Evolutionary conservation across 1,284 basidiomycete genomes (phyloP).

Genomic region (Phlebopus sp.): DNA sequence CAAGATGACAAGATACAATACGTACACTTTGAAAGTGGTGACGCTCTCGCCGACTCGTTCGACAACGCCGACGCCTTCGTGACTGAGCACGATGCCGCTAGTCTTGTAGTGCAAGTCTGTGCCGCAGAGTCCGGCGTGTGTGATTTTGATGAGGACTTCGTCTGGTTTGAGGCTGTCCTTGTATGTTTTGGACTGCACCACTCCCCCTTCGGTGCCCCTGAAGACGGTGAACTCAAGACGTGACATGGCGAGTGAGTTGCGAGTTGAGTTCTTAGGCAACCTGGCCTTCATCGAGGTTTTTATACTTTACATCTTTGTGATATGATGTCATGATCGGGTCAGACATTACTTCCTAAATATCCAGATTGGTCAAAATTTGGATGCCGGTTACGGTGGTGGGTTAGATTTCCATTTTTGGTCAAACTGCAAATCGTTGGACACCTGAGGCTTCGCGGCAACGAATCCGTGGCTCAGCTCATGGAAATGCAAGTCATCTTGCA

Average conservation of each 20-base stretch:
- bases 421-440: too few species aligned
- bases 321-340: too few species aligned
- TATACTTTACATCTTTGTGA: too few species aligned
- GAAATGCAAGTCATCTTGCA: too few species aligned
- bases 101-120: constrained; percentile 43
- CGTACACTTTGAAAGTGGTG: constrained; percentile 30
- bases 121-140: constrained; percentile 45
- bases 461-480: too few species aligned
- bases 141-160: constrained; percentile 38
- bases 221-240: constrained; percentile 26
- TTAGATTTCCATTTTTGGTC: too few species aligned
- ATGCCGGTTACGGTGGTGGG: too few species aligned
- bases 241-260: constrained; percentile 13
- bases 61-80: constrained; percentile 35
- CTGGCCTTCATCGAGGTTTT: too few species aligned
- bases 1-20: background rate
- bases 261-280: too few species aligned
- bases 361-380: too few species aligned
- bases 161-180: constrained; percentile 22
- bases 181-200: constrained; percentile 16
- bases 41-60: constrained; percentile 30
- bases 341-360: too few species aligned
- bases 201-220: constrained; percentile 23
- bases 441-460: too few species aligned
- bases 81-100: constrained; percentile 36